Percentiles rank a stretch among this genome's conserved stretches.
Conservation (phyloP, 2,329 filamentous ascomycete species). For the Monilinia fructicola region DNA sequence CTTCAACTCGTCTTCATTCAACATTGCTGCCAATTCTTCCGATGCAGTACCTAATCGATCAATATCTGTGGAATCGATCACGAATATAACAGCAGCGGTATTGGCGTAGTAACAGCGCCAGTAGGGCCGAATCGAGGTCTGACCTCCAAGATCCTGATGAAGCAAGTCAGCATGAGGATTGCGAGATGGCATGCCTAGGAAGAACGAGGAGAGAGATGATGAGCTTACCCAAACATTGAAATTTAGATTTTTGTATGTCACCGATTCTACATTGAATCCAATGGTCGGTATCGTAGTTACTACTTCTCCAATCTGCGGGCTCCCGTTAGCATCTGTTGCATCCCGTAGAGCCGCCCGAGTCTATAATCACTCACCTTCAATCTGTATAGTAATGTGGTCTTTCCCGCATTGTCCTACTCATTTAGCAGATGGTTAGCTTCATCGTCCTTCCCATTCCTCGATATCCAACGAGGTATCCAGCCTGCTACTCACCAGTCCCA, state of each 20-base stretch:
- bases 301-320: slow-evolving; percentile 84
- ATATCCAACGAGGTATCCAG: slow-evolving; percentile 1
- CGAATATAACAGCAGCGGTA: slow-evolving; percentile 96
- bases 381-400: slow-evolving; percentile 94
- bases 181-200: slow-evolving; percentile 1
- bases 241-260: slow-evolving; percentile 97
- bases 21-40: slow-evolving; percentile 90
- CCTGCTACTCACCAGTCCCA: slow-evolving; percentile 72
- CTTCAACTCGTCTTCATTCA: slow-evolving; percentile 94
- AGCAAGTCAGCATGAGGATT: slow-evolving; percentile 12
- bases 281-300: slow-evolving; percentile 99
- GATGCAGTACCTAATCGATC: slow-evolving; percentile 89
- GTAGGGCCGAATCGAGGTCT: slow-evolving; percentile 98
- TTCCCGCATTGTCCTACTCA: slow-evolving; percentile 89
- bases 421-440: slow-evolving; percentile 22
- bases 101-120: slow-evolving; percentile 99
- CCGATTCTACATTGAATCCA: slow-evolving; percentile 98
- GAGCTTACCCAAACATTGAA: slow-evolving; percentile 92
- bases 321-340: slow-evolving; percentile 2
- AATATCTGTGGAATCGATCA: slow-evolving; percentile 97
- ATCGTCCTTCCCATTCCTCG: slow-evolving; percentile 2
- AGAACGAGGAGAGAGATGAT: background rate
- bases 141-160: slow-evolving; percentile 80
- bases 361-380: slow-evolving; percentile 66
- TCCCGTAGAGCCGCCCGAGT: background rate